Percentiles rank a stretch among this genome's conserved stretches.
phyloP scores from a whole-genome alignment of 306 rosid genomes.

The Sicyos baderoa region DNA sequence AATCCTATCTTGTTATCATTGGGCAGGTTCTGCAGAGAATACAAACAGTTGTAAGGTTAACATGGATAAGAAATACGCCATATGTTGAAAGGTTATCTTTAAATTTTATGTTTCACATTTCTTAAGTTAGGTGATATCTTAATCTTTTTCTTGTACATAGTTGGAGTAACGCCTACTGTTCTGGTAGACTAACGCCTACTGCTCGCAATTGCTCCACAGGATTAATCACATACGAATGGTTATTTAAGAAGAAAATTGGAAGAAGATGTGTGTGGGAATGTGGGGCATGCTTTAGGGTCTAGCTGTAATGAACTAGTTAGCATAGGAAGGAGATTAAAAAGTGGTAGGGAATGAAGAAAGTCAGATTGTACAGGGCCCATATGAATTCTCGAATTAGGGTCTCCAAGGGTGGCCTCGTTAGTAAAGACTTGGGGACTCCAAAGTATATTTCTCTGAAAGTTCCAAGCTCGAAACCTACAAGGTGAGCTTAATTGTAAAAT shows the following conservation, averaged over 20 bases:
- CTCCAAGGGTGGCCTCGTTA: no score
- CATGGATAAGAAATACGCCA: constrained; percentile 86
- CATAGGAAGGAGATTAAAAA: background rate
- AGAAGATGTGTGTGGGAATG: background rate
- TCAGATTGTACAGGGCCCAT: background rate
- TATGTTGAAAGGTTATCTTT: constrained; percentile 50
- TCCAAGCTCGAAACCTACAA: no score
- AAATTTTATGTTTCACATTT: constrained; percentile 5
- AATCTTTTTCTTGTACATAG: background rate
- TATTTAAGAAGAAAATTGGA: background rate
- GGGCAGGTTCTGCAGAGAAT: constrained; percentile 66
- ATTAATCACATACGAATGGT: background rate
- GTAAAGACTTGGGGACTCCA: no score
- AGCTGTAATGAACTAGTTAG: background rate
- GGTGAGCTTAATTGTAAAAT: no score
- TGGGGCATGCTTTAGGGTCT: background rate
- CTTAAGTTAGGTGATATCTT: background rate
- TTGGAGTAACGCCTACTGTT: no score
- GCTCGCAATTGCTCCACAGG: background rate
- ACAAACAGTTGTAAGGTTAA: constrained; percentile 45
- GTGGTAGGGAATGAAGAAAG: background rate
- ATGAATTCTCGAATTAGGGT: background rate
- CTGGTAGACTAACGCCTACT: background rate
- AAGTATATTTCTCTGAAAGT: no score
- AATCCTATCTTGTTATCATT: background rate